Conservation (phyloP, 2,329 filamentous ascomycete species). For the Diatrype stigma region DNA sequence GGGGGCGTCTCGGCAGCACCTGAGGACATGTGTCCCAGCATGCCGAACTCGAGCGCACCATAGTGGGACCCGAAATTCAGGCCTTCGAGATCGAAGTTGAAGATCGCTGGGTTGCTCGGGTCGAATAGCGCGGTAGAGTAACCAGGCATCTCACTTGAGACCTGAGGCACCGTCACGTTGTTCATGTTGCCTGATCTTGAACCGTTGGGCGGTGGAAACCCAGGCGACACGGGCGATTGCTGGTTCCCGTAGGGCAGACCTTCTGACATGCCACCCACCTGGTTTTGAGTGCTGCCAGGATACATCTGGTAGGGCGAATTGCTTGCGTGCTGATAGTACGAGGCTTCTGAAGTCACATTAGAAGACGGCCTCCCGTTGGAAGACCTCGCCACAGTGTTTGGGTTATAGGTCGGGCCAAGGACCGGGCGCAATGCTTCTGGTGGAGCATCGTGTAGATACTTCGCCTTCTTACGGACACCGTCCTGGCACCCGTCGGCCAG, state of each 20-base stretch:
- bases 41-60: constrained; percentile 90
- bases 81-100: constrained; percentile 93
- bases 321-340: constrained; percentile 46
- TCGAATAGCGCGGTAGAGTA: constrained; percentile 69
- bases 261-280: constrained; percentile 44
- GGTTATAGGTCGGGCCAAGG: constrained; percentile 66
- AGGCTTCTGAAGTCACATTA: constrained; percentile 42
- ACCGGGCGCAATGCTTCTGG: constrained; percentile 86
- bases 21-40: constrained; percentile 95
- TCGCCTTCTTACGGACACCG: constrained; percentile 96
- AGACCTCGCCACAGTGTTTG: constrained; percentile 44
- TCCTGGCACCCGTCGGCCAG: constrained; percentile 91
- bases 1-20: constrained; percentile 76
- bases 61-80: constrained; percentile 96
- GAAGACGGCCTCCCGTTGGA: constrained; percentile 45
- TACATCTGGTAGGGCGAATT: constrained; percentile 49
- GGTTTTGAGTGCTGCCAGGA: constrained; percentile 39
- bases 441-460: constrained; percentile 95
- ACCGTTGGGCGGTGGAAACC: constrained; percentile 56
- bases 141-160: constrained; percentile 42
- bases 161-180: constrained; percentile 45
- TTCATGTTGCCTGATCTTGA: constrained; percentile 40
- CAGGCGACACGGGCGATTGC: constrained; percentile 70
- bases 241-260: constrained; percentile 56
- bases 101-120: constrained; percentile 84